Percentiles rank a stretch among this genome's conserved stretches.
Evolutionary conservation across 768 basidiomycete species (phyloP).

Genomic region (Hebeloma cylindrosporum): DNA sequence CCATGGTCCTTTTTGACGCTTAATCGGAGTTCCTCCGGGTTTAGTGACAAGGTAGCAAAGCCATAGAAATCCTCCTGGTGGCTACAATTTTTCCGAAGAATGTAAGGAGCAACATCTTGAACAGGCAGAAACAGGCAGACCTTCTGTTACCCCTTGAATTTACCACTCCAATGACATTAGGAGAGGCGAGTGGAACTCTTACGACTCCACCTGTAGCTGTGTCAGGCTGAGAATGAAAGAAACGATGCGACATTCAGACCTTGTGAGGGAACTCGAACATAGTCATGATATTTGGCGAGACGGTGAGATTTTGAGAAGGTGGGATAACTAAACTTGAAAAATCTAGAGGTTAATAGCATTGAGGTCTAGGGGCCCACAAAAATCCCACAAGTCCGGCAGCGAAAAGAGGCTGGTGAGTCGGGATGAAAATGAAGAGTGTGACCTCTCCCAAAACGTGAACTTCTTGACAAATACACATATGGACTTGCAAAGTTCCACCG

Average conservation of each 20-base stretch:
- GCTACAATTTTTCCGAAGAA: conserved; percentile 38
- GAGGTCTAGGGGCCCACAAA: conserved; percentile 13
- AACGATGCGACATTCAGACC: conserved; percentile 22
- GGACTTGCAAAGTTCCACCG: too few species aligned
- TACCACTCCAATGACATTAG: conserved; percentile 76
- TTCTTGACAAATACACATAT: too few species aligned
- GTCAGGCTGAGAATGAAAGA: conserved; percentile 9
- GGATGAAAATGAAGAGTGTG: too few species aligned
- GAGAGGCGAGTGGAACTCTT: conserved; percentile 70
- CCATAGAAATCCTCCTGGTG: conserved; percentile 90
- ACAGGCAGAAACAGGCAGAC: conserved; percentile 44
- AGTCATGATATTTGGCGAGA: conserved; percentile 61
- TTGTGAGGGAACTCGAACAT: conserved; percentile 54
- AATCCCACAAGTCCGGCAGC: conserved; percentile 17
- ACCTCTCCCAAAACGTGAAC: too few species aligned
- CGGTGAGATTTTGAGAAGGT: conserved; percentile 12
- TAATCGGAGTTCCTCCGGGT: conserved; percentile 69
- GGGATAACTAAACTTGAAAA: conserved; percentile 15
- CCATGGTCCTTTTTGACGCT: conserved; percentile 62
- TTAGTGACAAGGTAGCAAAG: conserved; percentile 71
- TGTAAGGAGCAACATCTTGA: not conserved
- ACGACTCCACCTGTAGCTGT: conserved; percentile 53
- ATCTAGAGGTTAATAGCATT: conserved; percentile 27
- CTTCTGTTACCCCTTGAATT: conserved; percentile 75
- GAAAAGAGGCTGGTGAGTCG: too few species aligned